Conservation (phyloP, 768 basidiomycete species). For the Suillus fuscotomentosus region DNA sequence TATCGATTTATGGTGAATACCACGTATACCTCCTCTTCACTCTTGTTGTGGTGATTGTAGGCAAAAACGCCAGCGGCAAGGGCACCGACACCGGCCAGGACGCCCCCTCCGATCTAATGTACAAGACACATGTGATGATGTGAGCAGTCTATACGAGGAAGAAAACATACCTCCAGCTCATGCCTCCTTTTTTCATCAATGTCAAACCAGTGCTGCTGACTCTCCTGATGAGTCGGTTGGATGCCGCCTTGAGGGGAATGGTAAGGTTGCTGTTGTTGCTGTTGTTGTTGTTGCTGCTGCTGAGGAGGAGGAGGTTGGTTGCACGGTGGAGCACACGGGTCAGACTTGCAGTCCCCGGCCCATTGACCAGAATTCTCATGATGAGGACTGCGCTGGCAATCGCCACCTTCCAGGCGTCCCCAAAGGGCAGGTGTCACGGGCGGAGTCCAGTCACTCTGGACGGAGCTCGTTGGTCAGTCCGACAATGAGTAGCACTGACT, state of each 20-base stretch:
- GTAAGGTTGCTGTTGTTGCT: conserved; percentile 26
- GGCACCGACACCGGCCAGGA: conserved; percentile 52
- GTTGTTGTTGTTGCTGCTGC: conserved; percentile 25
- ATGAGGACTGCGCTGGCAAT: conserved; percentile 20
- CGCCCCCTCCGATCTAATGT: conserved; percentile 60
- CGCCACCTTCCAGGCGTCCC: conserved; percentile 47
- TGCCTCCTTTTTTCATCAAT: conserved; percentile 56
- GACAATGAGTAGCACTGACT: not conserved
- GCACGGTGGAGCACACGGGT: conserved; percentile 2
- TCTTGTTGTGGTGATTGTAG: conserved; percentile 56
- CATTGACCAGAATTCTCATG: conserved; percentile 17
- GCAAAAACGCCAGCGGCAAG: conserved; percentile 51
- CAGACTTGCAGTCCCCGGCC: conserved; percentile 15
- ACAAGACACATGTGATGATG: not conserved
- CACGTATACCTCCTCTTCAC: conserved; percentile 52
- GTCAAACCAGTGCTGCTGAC: conserved; percentile 56
- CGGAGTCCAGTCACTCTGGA: conserved; percentile 69
- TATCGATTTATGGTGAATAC: not conserved
- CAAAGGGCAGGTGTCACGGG: conserved; percentile 61
- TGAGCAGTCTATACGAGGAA: not conserved
- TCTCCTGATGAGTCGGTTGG: conserved; percentile 39
- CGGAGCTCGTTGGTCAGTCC: conserved; percentile 6
- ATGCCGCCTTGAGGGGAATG: conserved; percentile 20
- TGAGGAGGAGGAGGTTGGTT: conserved; percentile 15
- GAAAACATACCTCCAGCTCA: conserved; percentile 48